Evolutionary conservation across 1,139 yeast genomes (phyloP).

Genomic region (Yamadazyma sp.): DNA sequence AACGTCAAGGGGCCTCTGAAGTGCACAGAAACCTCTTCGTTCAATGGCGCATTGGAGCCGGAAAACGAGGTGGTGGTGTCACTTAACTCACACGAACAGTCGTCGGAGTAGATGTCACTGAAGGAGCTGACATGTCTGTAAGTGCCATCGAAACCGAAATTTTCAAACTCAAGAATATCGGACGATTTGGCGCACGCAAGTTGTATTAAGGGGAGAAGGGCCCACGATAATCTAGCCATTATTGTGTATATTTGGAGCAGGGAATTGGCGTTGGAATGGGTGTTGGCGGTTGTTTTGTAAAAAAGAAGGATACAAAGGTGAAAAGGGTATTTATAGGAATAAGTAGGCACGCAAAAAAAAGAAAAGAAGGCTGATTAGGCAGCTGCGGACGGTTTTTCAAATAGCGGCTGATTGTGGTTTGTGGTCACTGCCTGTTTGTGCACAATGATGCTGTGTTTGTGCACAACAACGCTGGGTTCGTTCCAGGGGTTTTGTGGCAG

Average conservation of each 20-base stretch:
- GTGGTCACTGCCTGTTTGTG: too few relatives aligned
- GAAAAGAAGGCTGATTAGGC: not conserved
- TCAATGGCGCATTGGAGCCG: conserved; percentile 78
- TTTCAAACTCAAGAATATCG: conserved; percentile 49
- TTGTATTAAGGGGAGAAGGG: too few relatives aligned
- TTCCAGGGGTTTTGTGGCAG: too few relatives aligned
- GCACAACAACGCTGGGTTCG: too few relatives aligned
- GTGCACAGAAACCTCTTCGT: conserved; percentile 89
- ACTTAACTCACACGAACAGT: conserved; percentile 62
- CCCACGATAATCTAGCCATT: not conserved
- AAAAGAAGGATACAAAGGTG: not conserved
- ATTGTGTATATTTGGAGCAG: not conserved
- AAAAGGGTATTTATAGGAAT: not conserved
- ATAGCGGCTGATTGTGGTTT: too few relatives aligned
- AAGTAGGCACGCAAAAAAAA: not conserved
- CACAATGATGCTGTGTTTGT: too few relatives aligned
- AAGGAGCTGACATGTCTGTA: conserved; percentile 71
- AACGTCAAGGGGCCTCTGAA: conserved; percentile 90
- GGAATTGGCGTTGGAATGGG: not conserved
- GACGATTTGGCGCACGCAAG: conserved; percentile 5
- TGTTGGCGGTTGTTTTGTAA: not conserved
- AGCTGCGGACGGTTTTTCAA: conserved; percentile 1
- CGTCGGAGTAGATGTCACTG: conserved; percentile 46
- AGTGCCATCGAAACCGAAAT: conserved; percentile 78
- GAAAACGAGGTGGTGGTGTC: conserved; percentile 54